A percentile compares a stretch with the other conserved stretches of the same genome.
phyloP scores from a whole-genome alignment of 78 protist genomes.

The Dictyostelium capitatum region DNA sequence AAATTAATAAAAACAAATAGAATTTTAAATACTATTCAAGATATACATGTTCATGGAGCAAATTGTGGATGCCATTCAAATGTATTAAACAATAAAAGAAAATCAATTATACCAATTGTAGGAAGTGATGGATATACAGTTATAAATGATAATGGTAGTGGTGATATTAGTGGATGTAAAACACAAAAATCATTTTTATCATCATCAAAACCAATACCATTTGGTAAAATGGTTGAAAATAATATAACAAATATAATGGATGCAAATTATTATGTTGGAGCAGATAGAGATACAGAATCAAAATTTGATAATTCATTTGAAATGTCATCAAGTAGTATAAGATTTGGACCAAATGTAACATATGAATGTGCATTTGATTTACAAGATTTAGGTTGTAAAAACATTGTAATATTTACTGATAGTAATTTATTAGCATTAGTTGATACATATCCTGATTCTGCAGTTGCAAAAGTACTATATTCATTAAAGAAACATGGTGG shows the following conservation, averaged over 20 bases:
- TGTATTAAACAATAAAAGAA: not conserved
- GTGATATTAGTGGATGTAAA: not conserved
- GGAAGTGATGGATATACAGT: not conserved
- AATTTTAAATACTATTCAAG: not conserved
- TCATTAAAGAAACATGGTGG: slow-evolving; percentile 22
- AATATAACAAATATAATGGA: not conserved
- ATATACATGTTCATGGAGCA: not conserved
- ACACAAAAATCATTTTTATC: not conserved
- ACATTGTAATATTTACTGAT: slow-evolving; percentile 65
- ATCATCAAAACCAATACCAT: not conserved
- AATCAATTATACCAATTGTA: not conserved
- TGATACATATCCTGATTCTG: not conserved
- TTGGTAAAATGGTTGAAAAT: not conserved
- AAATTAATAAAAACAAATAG: not conserved
- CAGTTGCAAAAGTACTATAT: slow-evolving; percentile 19
- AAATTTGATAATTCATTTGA: slow-evolving; percentile 65
- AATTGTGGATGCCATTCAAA: slow-evolving; percentile 9
- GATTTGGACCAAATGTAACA: slow-evolving; percentile 62
- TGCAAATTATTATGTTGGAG: not conserved
- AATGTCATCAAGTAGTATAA: slow-evolving; percentile 41
- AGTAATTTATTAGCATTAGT: not conserved
- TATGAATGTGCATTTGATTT: slow-evolving; percentile 53
- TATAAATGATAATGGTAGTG: not conserved
- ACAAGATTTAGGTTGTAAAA: slow-evolving; percentile 13
- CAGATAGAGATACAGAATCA: not conserved